Base-by-base conservation (phyloP, 2,329 filamentous ascomycete species). In the Trichoderma atrobrunneum region DNA sequence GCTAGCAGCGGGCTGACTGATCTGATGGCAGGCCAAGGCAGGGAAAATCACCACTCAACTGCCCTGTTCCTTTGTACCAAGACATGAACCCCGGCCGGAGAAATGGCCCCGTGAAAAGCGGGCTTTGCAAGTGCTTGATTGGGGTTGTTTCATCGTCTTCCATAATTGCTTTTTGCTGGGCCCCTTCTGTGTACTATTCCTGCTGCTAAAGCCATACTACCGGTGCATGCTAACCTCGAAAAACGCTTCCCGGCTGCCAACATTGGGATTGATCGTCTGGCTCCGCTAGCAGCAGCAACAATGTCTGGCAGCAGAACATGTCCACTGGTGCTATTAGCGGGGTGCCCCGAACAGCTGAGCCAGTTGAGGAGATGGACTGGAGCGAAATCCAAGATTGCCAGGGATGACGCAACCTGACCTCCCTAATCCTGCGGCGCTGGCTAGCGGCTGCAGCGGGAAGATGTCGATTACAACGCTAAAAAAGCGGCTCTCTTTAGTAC, bases 21-120 rank as follows among this genome's bases (percentile, higher is more conserved):
- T 54, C 39, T 39, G 26, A 43, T 18, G 36, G 16, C 36, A 18
- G 36, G 14, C 36, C 14, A 18, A 18, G 18, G 16, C 43, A 21
- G 43, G 48, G 21, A 66, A 39, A 48, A 65, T 21, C 28, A 54
- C 62, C 43, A 54, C 48, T n/a, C 18, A 32, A 51, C n/a, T 39
- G 36, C 36, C 39, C 43, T 54, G 39, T 16, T 36, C 30, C 34
- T 43, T 11, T 30, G n/a, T 18, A 34, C 59, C 21, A 62, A 34
- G 36, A 26, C 59, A n/a, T 28, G 34, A 64, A n/a, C n/a, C 61
- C 36, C 30, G 57, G 3, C 48, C 71, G 75, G 75, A 76, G 74
- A 36, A 74, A 75, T 73, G 43, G 28, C 72, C 74, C 75, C 74
- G 74, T 63, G 70, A 76, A 76, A 76, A 76, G 75, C 75, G 73